These are phyloP conservation scores for Viola pubescens DNA, from an alignment of 441 rosid genomes.

Conservation along the genomic window DNA sequence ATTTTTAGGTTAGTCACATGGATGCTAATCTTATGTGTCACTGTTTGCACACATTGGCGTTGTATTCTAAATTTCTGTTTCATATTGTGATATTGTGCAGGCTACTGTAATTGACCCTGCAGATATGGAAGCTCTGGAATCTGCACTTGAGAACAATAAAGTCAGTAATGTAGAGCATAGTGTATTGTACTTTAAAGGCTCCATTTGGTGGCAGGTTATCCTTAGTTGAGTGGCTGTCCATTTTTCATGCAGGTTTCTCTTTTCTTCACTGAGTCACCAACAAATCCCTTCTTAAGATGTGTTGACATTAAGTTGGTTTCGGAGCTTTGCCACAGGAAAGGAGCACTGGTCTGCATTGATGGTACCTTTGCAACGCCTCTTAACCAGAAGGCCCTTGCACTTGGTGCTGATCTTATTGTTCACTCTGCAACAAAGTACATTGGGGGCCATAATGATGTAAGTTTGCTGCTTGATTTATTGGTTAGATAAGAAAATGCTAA, in stretches of 20 bases:
- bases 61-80: too few species aligned
- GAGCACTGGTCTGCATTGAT: slow-evolving; percentile 89
- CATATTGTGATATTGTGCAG: slow-evolving; percentile 32
- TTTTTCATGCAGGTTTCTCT: slow-evolving; percentile 62
- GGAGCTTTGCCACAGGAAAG: slow-evolving; percentile 75
- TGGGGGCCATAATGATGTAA: slow-evolving; percentile 96
- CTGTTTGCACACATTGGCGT: too few species aligned
- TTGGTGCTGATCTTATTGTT: slow-evolving; percentile 92
- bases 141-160: slow-evolving; percentile 59
- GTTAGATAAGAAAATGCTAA: background rate
- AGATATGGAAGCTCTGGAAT: slow-evolving; percentile 64
- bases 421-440: slow-evolving; percentile 94
- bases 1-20: background rate
- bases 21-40: too few species aligned
- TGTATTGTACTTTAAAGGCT: too few species aligned
- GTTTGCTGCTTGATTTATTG: slow-evolving; percentile 19
- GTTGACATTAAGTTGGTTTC: slow-evolving; percentile 89
- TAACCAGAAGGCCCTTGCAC: slow-evolving; percentile 88
- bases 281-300: slow-evolving; percentile 93
- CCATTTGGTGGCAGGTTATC: background rate
- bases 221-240: slow-evolving; percentile 16
- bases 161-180: slow-evolving; percentile 30
- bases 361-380: slow-evolving; percentile 98
- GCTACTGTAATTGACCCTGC: slow-evolving; percentile 94
- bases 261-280: slow-evolving; percentile 92